Evolutionary conservation across 768 basidiomycete species (phyloP), one percentile per base, ranked within the genome.

Genomic region (Boletellus ananiceps): DNA sequence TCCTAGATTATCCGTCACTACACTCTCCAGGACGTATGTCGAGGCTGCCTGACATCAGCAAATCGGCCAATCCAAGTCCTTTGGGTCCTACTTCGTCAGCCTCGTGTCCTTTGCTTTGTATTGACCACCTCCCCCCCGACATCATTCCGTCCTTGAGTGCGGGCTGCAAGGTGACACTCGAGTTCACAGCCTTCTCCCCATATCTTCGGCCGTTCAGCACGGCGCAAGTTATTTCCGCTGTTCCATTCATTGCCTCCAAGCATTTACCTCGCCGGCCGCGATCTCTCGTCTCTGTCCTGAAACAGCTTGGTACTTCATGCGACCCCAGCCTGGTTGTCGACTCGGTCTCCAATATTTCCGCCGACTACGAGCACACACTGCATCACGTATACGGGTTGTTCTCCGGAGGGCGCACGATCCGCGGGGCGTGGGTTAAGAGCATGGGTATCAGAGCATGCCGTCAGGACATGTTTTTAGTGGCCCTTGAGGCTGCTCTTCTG

Each of bases 401-500:
- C 13, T 55, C 51, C 2, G 38, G 14, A 21, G 44, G 59, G 14
- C 61, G 39, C 27, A 40, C 34, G 34, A 48, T 46, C 8, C 63
- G 59, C 38, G 43, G 56, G 18, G 42, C 23, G 23, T 48, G 37
- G 44, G 41, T 51, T 33, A 46, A 49, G 18, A 51, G 43, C 16
- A 58, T 68, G 46, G 69, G 77, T 37, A 43, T 60, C 6, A 57
- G 59, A 38, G 69, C 58, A 32, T 79, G 76, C 78, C 69, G 78
- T 46, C 72, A 75, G 54, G 67, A 75, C 45, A 64, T 73, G 50
- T 65, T 81, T n/a, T 57, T 74, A 52, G 46, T 76, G 27, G 67
- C 66, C 25, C 80, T 82, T 69, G 80, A 84, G 58, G 77, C 74
- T 18, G 77, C 70, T 0, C 67, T 83, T 33, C 60, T 82, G 14